Conservation (phyloP, 2,329 filamentous ascomycete species). For the Nemania bipapillata region DNA sequence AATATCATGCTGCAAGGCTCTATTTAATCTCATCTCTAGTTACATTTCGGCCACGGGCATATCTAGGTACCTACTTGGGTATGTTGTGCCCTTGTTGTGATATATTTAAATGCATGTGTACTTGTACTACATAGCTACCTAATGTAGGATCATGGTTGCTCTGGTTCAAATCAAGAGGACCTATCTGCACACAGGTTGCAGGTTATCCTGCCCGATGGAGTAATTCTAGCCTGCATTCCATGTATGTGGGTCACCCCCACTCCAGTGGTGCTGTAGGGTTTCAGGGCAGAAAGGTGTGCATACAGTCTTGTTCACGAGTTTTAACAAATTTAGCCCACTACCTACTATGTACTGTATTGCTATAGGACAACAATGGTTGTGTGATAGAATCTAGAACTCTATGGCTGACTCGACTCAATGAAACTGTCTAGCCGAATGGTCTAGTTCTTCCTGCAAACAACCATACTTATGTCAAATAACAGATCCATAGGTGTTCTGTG, state of each 20-base stretch:
- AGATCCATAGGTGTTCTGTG: constrained; percentile 4
- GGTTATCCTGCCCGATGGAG: constrained; percentile 20
- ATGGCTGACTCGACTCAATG: not conserved
- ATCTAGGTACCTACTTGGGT: not conserved
- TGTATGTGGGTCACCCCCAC: constrained; percentile 18
- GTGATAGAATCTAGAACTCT: constrained; percentile 5
- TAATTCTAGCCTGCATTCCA: constrained; percentile 29
- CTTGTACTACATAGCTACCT: not conserved
- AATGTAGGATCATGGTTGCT: not conserved
- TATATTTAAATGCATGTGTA: too few species aligned
- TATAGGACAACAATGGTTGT: constrained; percentile 2
- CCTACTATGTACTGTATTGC: too few species aligned
- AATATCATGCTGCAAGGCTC: not conserved
- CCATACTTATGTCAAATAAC: constrained; percentile 5
- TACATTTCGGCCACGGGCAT: not conserved
- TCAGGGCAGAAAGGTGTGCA: constrained; percentile 31
- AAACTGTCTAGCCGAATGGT: constrained; percentile 1
- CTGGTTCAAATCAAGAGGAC: not conserved
- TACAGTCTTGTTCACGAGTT: constrained; percentile 36
- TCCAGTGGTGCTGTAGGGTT: constrained; percentile 32
- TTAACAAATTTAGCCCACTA: constrained; percentile 24
- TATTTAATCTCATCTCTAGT: not conserved
- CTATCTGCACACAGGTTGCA: not conserved
- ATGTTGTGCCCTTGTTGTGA: not conserved
- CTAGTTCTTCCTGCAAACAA: constrained; percentile 10